phyloP scores from a whole-genome alignment of 2,329 filamentous ascomycete genomes.

The Epichloe aotearoae region DNA sequence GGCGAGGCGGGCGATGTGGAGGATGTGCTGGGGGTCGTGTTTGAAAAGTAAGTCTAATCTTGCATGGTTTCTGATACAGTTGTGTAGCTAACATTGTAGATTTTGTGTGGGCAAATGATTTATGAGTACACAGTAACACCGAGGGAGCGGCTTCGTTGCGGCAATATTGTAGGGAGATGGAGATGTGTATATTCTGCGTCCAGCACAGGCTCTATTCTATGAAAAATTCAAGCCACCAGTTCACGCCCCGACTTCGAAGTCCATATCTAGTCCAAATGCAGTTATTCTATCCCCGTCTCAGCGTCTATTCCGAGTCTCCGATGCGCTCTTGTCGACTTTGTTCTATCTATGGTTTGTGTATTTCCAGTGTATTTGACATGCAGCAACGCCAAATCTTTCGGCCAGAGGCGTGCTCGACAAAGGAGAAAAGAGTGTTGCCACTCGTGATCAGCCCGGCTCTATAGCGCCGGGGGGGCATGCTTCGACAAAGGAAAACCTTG shows the following conservation, averaged over 20 bases:
- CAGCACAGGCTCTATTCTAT: too few species aligned
- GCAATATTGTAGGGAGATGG: too few species aligned
- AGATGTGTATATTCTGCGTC: too few species aligned
- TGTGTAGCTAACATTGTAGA: conserved; percentile 13
- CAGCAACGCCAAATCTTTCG: neutral
- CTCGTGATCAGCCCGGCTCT: neutral
- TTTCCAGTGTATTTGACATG: neutral
- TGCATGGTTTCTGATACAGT: neutral
- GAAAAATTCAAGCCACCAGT: neutral
- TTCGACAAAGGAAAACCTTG: neutral
- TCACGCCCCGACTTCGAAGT: neutral
- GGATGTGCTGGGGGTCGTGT: conserved; percentile 84
- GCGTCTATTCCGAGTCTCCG: neutral
- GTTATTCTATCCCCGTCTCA: too few species aligned
- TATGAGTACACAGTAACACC: neutral
- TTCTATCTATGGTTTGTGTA: neutral
- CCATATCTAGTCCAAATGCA: too few species aligned
- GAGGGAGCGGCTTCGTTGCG: too few species aligned
- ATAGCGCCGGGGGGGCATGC: neutral
- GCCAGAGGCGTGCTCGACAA: neutral
- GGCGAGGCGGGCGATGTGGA: conserved; percentile 84
- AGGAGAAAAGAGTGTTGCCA: neutral
- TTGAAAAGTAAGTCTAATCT: conserved; percentile 69
- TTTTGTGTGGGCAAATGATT: conserved; percentile 34
- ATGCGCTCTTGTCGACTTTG: neutral